Conservation (phyloP, 2,329 filamentous ascomycete genomes). For the Monosporascus sp. region DNA sequence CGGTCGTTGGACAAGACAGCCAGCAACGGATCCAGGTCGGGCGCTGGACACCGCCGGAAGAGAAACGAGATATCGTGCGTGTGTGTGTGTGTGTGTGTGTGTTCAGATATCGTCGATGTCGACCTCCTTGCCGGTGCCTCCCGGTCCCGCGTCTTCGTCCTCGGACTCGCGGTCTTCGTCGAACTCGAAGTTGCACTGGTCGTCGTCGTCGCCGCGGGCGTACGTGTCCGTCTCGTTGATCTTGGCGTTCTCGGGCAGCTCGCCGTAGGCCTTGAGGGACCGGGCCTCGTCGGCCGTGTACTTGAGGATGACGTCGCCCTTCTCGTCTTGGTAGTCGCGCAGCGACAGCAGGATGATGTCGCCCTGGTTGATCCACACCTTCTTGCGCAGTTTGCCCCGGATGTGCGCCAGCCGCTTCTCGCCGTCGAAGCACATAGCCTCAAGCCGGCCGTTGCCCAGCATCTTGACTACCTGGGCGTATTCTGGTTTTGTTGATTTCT, state of each 20-base stretch:
- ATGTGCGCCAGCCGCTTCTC: conserved; percentile 76
- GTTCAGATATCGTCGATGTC: conserved; percentile 92
- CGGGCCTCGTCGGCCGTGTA: conserved; percentile 95
- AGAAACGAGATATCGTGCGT: conserved; percentile 2
- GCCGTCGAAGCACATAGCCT: conserved; percentile 93
- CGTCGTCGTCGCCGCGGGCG: conserved; percentile 85
- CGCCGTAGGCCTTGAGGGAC: conserved; percentile 92
- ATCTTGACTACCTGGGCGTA: conserved; percentile 85
- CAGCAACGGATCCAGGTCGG: neutral
- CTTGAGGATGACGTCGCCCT: conserved; percentile 90
- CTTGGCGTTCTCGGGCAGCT: conserved; percentile 95
- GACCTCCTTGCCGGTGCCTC: conserved; percentile 63
- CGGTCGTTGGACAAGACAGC: conserved; percentile 3
- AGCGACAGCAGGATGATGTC: conserved; percentile 87
- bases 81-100: no score
- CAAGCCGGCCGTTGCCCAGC: conserved; percentile 90
- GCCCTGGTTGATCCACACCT: conserved; percentile 99
- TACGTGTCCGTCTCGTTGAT: conserved; percentile 99
- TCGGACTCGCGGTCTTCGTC: conserved; percentile 79
- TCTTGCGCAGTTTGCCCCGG: conserved; percentile 97
- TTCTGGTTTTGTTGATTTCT: conserved; percentile 17
- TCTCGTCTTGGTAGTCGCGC: conserved; percentile 89
- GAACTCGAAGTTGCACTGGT: conserved; percentile 94
- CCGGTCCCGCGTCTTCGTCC: conserved; percentile 46
- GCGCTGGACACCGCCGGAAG: conserved; percentile 1